Conservation (phyloP, 2,329 filamentous ascomycete genomes). For the Boeremia exigua region DNA sequence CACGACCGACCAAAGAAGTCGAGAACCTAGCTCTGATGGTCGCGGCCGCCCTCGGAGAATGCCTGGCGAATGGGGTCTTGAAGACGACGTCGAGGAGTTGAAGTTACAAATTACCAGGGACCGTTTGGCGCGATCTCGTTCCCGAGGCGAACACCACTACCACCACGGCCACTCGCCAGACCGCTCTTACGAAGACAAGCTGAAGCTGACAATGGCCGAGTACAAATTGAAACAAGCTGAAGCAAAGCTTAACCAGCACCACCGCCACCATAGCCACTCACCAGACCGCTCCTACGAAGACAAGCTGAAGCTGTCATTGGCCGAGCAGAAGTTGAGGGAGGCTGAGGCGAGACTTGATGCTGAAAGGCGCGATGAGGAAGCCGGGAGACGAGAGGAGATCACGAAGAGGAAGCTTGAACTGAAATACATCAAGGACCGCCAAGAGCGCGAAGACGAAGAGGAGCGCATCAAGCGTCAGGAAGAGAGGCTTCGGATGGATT, state of each 20-base stretch:
- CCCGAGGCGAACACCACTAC: conserved; percentile 32
- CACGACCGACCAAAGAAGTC: conserved; percentile 37
- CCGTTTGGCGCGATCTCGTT: conserved; percentile 28
- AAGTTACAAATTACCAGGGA: conserved; percentile 34
- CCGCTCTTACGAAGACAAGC: conserved; percentile 37
- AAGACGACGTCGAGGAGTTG: conserved; percentile 45
- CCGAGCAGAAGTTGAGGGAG: conserved; percentile 46
- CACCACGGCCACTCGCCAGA: conserved; percentile 28
- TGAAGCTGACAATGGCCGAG: conserved; percentile 44
- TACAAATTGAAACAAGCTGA: conserved; percentile 45
- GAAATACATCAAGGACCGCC: conserved; percentile 45
- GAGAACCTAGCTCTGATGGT: conserved; percentile 35
- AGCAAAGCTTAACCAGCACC: conserved; percentile 39
- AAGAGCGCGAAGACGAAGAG: conserved; percentile 35
- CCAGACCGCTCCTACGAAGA: conserved; percentile 31
- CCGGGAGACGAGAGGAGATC: conserved; percentile 48
- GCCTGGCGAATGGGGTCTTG: conserved; percentile 43
- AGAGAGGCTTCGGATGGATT: conserved; percentile 11
- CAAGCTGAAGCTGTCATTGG: conserved; percentile 42
- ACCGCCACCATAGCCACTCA: conserved; percentile 6
- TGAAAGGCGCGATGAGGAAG: conserved; percentile 42
- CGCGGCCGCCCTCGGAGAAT: conserved; percentile 39
- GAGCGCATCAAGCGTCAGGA: conserved; percentile 15
- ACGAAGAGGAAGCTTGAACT: conserved; percentile 43
- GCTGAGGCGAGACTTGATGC: conserved; percentile 40